phyloP scores from a whole-genome alignment of 2,329 filamentous ascomycete species.

The Colletotrichum liaoningense region DNA sequence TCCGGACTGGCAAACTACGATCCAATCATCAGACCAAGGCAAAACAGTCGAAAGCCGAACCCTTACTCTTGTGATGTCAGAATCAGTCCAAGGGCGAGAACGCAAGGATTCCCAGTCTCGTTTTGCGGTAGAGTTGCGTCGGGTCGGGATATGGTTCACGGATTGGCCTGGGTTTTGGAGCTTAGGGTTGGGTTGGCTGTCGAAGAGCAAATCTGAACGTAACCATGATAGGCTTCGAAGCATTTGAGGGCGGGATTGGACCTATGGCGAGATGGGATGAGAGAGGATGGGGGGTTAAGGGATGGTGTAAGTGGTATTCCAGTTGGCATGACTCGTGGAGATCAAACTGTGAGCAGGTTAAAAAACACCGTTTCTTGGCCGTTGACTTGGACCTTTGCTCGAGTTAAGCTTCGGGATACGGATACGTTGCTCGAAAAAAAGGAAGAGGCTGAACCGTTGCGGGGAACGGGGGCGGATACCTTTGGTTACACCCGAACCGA shows the following conservation, averaged over 20 bases:
- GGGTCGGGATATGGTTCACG: neutral
- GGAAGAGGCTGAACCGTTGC: neutral
- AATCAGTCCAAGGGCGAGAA: too few species aligned
- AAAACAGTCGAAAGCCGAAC: neutral
- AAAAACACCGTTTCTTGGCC: neutral
- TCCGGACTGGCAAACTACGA: neutral
- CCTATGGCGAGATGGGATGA: neutral
- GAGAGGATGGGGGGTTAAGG: neutral
- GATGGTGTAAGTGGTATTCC: neutral
- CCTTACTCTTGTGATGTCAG: neutral
- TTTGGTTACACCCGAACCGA: neutral
- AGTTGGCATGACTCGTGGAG: neutral
- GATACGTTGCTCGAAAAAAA: neutral
- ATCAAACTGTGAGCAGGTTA: neutral
- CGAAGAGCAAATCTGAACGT: neutral
- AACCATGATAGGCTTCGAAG: neutral
- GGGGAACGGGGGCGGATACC: neutral
- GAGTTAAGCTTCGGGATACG: neutral
- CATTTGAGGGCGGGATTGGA: neutral
- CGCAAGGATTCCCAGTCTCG: neutral
- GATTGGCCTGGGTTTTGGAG: neutral
- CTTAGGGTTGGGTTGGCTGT: neutral
- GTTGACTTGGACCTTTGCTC: neutral
- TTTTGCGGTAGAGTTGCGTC: neutral
- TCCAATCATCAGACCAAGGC: neutral